Percentiles rank a stretch among this genome's conserved stretches.
Evolutionary conservation across 1,284 basidiomycete genomes (phyloP).

Genomic region (Pyrrhoderma noxium): DNA sequence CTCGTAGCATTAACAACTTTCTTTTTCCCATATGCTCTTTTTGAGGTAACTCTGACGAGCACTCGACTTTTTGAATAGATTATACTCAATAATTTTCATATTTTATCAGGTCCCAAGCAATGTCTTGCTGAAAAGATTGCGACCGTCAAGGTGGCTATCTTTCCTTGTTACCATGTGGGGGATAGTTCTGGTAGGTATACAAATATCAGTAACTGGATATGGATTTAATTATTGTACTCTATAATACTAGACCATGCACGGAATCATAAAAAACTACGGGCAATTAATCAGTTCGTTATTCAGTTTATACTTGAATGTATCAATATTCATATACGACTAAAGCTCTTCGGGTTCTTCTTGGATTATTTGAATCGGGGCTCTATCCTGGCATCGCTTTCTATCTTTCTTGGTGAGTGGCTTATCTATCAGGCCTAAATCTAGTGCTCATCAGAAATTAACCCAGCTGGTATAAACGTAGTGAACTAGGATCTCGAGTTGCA

Average conservation of each 20-base stretch:
- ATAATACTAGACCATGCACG: conserved; percentile 41
- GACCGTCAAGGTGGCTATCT: conserved; percentile 55
- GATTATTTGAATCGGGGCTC: conserved; percentile 45
- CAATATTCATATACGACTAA: background rate
- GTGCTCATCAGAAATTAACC: conserved; percentile 5
- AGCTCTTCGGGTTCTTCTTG: conserved; percentile 47
- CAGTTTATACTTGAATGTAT: background rate
- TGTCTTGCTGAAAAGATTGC: conserved; percentile 44
- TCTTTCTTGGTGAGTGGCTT: conserved; percentile 38
- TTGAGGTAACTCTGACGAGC: conserved; percentile 34
- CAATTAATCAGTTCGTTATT: conserved; percentile 38
- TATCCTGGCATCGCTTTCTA: conserved; percentile 52
- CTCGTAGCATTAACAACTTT: conserved; percentile 49
- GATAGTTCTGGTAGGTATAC: conserved; percentile 42
- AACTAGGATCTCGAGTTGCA: conserved; percentile 52
- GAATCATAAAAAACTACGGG: conserved; percentile 41
- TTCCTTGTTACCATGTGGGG: conserved; percentile 51
- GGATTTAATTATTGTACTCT: conserved; percentile 5
- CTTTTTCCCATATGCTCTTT: conserved; percentile 48
- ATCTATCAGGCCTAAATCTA: background rate
- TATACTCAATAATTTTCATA: background rate
- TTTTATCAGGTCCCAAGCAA: conserved; percentile 42
- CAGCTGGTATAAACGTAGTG: conserved; percentile 55
- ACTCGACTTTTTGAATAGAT: no score
- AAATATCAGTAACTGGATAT: background rate